Conservation (phyloP, 2,329 filamentous ascomycete species). For the Rutstroemia sp. region DNA sequence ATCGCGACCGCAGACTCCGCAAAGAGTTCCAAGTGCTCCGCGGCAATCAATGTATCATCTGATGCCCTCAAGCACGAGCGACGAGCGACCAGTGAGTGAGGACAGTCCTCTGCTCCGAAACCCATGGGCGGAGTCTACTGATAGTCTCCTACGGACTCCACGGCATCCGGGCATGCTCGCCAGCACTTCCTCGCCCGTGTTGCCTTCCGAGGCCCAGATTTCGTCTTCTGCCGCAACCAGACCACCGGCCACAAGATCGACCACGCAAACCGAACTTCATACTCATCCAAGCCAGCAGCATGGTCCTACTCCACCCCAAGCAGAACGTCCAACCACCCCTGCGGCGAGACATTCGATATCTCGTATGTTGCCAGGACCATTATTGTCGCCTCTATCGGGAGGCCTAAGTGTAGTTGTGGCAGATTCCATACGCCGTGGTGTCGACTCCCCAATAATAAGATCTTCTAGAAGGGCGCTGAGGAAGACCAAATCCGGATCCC, state of each 20-base stretch:
- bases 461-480: conserved; percentile 25
- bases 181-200: conserved; percentile 23
- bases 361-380: conserved; percentile 46
- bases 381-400: conserved; percentile 52
- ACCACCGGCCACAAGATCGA: conserved; percentile 20
- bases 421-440: conserved; percentile 53
- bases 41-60: conserved; percentile 15
- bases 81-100: conserved; percentile 11
- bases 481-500: conserved; percentile 24
- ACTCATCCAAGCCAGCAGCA: conserved; percentile 26
- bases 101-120: conserved; percentile 24
- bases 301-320: conserved; percentile 30
- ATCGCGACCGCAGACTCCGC: conserved; percentile 19
- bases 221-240: conserved; percentile 16
- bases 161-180: conserved; percentile 20
- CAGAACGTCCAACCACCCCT: conserved; percentile 33
- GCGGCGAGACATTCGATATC: conserved; percentile 41
- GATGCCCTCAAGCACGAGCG: conserved; percentile 8
- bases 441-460: conserved; percentile 34
- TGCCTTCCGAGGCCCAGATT: conserved; percentile 26
- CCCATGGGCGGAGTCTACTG: conserved; percentile 21
- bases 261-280: conserved; percentile 23
- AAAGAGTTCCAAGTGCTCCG: conserved; percentile 19
- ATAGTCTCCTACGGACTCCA: conserved; percentile 15
- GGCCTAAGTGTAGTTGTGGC: conserved; percentile 57